These are phyloP conservation scores for Colletotrichum orbiculare DNA, from an alignment of 2,329 filamentous ascomycete genomes.

Conservation along the genomic window DNA sequence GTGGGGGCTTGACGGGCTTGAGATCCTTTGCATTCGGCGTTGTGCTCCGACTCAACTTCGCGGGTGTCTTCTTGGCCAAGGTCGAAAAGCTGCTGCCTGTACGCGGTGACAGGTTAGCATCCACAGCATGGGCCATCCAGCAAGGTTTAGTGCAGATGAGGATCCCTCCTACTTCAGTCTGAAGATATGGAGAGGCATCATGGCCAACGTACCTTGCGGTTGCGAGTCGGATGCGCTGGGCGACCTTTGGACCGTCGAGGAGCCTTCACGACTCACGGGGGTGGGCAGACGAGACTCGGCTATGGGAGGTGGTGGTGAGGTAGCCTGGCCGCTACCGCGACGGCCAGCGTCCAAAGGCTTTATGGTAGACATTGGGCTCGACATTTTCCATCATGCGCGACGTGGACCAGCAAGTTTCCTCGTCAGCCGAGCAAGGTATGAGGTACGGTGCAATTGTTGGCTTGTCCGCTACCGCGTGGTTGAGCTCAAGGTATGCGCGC, in stretches of 20 bases:
- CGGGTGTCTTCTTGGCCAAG: slow-evolving; percentile 35
- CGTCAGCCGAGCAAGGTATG: too few species aligned
- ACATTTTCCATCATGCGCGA: slow-evolving; percentile 37
- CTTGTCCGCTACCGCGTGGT: too few species aligned
- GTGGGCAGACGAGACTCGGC: slow-evolving; percentile 42
- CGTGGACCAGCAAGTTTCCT: not conserved
- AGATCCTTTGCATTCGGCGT: slow-evolving; percentile 36
- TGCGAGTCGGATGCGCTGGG: slow-evolving; percentile 45
- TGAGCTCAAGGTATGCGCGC: not conserved
- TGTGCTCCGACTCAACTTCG: slow-evolving; percentile 28
- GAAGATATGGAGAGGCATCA: slow-evolving; percentile 5
- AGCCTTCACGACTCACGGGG: slow-evolving; percentile 37
- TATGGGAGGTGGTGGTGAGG: slow-evolving; percentile 26
- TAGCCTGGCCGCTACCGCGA: slow-evolving; percentile 22
- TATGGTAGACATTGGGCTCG: slow-evolving; percentile 32
- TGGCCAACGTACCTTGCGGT: slow-evolving; percentile 43
- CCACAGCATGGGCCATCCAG: slow-evolving; percentile 9
- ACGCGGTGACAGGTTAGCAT: slow-evolving; percentile 19
- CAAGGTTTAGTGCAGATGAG: slow-evolving; percentile 1
- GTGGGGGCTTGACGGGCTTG: slow-evolving; percentile 35
- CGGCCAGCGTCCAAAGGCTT: slow-evolving; percentile 33
- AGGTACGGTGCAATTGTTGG: too few species aligned
- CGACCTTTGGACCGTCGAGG: slow-evolving; percentile 37
- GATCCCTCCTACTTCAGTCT: not conserved
- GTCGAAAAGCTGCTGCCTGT: slow-evolving; percentile 33